Percentiles rank a stretch among this genome's conserved stretches.
Evolutionary conservation across 306 rosid genomes (phyloP).

Genomic region (Glycine tomentella): DNA sequence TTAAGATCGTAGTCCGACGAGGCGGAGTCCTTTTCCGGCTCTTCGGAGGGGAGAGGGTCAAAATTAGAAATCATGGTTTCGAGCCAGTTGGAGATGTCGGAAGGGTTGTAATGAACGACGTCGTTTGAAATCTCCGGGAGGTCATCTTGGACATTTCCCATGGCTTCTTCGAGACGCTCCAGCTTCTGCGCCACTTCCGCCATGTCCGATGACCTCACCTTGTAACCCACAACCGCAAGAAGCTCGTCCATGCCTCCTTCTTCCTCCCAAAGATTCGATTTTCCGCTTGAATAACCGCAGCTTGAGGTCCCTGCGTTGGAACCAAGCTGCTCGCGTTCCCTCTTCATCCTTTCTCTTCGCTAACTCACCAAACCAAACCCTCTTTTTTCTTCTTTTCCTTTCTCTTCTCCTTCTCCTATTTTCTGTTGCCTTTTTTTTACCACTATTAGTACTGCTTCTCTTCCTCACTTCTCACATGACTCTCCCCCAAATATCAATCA

Average conservation of each 20-base stretch:
- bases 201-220: constrained; percentile 82
- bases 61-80: constrained; percentile 71
- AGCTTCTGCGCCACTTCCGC: constrained; percentile 87
- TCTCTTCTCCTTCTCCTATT: constrained; percentile 8
- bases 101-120: constrained; percentile 76
- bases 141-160: constrained; percentile 66
- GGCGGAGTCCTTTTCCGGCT: constrained; percentile 45
- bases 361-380: background rate
- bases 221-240: constrained; percentile 84
- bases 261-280: constrained; percentile 76
- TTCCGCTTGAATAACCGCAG: constrained; percentile 33
- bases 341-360: constrained; percentile 54
- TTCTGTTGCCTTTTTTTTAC: background rate
- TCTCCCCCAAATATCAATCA: constrained; percentile 4
- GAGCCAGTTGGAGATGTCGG: constrained; percentile 82
- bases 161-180: constrained; percentile 79
- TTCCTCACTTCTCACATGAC: background rate
- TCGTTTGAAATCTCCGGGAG: constrained; percentile 64
- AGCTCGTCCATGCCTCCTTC: constrained; percentile 87
- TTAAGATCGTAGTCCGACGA: constrained; percentile 74
- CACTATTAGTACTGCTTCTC: constrained; percentile 22
- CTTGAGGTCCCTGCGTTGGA: constrained; percentile 32
- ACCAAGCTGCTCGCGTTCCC: constrained; percentile 59
- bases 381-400: background rate
- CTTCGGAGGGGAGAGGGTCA: constrained; percentile 28